A percentile compares a stretch with the other conserved stretches of the same genome.
Evolutionary conservation across 2,329 filamentous ascomycete species (phyloP).

Genomic region (Verruconis gallopava): DNA sequence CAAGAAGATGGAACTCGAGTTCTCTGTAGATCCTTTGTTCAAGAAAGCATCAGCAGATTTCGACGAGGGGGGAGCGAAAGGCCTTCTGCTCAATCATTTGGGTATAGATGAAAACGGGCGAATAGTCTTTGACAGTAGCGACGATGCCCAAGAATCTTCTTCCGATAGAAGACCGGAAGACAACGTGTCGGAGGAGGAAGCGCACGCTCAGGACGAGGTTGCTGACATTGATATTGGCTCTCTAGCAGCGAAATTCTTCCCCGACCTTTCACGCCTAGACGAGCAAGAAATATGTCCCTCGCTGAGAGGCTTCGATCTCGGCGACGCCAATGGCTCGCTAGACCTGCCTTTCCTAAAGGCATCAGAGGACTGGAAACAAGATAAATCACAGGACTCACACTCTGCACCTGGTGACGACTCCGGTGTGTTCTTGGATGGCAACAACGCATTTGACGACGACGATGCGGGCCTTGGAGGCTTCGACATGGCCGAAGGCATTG

Average conservation of each 20-base stretch:
- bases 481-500: conserved; percentile 51
- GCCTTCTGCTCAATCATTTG: conserved; percentile 87
- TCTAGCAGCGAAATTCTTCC: conserved; percentile 73
- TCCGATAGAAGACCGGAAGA: conserved; percentile 32
- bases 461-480: conserved; percentile 51
- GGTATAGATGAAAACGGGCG: conserved; percentile 83
- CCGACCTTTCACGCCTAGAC: conserved; percentile 62
- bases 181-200: conserved; percentile 32
- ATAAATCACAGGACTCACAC: conserved; percentile 46
- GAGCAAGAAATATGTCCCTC: conserved; percentile 89
- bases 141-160: conserved; percentile 53
- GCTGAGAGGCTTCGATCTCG: conserved; percentile 84
- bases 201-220: conserved; percentile 27
- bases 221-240: conserved; percentile 66
- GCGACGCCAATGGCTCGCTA: conserved; percentile 69
- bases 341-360: conserved; percentile 89
- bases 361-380: conserved; percentile 69
- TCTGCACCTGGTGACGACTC: conserved; percentile 48
- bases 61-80: conserved; percentile 94
- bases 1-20: conserved; percentile 96
- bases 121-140: conserved; percentile 97
- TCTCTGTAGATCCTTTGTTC: conserved; percentile 94
- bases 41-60: conserved; percentile 98
- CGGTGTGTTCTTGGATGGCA: conserved; percentile 74
- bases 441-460: conserved; percentile 77